These are phyloP conservation scores for Lactarius quietus DNA, from an alignment of 768 basidiomycete species.

Conservation along the genomic window DNA sequence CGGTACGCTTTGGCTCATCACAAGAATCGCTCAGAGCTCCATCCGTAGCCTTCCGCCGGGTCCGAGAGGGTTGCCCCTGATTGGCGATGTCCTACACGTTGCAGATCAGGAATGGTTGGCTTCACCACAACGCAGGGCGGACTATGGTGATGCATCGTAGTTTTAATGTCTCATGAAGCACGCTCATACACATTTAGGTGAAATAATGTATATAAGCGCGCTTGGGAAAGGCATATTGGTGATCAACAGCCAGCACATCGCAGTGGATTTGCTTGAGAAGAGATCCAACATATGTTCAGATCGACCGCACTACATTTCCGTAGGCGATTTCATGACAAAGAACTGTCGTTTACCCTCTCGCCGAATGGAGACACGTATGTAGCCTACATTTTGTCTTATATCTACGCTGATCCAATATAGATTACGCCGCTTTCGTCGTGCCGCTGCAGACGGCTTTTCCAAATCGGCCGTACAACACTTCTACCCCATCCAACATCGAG, in stretches of 20 bases:
- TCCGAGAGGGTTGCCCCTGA: neutral
- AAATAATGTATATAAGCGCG: neutral
- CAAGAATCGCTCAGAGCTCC: neutral
- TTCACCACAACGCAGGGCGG: neutral
- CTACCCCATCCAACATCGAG: neutral
- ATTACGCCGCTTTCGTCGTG: neutral
- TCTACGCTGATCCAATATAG: neutral
- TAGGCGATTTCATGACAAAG: neutral
- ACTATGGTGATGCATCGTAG: neutral
- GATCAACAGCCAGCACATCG: neutral
- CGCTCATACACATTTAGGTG: neutral
- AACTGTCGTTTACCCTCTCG: neutral
- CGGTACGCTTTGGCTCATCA: neutral
- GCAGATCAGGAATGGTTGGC: neutral
- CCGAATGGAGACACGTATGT: neutral
- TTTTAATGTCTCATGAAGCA: too few relatives aligned
- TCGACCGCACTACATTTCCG: neutral
- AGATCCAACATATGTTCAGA: neutral
- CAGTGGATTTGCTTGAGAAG: neutral
- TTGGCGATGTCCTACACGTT: neutral
- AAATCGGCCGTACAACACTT: neutral
- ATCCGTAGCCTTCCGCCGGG: neutral
- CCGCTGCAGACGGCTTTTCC: neutral
- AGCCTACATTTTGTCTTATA: neutral
- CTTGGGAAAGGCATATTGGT: neutral